Evolutionary conservation across 148 eudicot species (phyloP), one percentile per base, ranked within the genome.

Genomic region (Fagopyrum tataricum): DNA sequence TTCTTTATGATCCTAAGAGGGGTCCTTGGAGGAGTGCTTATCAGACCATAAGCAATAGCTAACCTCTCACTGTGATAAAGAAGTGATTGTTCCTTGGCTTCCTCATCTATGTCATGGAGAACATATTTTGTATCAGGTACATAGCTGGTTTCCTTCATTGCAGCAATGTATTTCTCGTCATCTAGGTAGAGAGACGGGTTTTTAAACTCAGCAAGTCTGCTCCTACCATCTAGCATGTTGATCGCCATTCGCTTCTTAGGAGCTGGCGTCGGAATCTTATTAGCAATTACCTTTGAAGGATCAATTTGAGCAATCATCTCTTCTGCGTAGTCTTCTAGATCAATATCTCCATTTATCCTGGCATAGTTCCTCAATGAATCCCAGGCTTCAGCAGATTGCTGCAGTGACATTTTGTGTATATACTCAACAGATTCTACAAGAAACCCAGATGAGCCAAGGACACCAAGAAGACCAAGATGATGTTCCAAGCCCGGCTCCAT

Each of bases 311-410:
- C 79, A 72, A 93, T 79, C 68, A 93, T 70, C 78, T 87, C 94
- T 76, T 90, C 94, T 9, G 88, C 85, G 64, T 66, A 87, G 67
- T 93, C 98, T 78, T 93, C 98, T 71, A 90, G 88, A 75, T 93
- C 98, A 67, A 93, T 80, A 76, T 93, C 92, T 42, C 98, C 98
- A 69, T 93, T 96, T 55, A 85, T 82, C 20, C 94, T 86, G 42
- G 98, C 98, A 77, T 89, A 91, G 74, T 89, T 83, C 80, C 86
- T 91, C 72, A 93, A 70, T 39, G 90, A 82, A 80, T 93, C 98
- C 98, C 95, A 93, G 49, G 89, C 77, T 15, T 72, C 84, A 20
- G 82, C 80, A 47, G 84, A 86, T 7, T 90, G 90, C 62, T 85
- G 86, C 76, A 89, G 80, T 2, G 91, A 90, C 77, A 91, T 80